Base-by-base conservation (phyloP, 495 filamentous ascomycete genomes). In the Xylaria scruposa region DNA sequence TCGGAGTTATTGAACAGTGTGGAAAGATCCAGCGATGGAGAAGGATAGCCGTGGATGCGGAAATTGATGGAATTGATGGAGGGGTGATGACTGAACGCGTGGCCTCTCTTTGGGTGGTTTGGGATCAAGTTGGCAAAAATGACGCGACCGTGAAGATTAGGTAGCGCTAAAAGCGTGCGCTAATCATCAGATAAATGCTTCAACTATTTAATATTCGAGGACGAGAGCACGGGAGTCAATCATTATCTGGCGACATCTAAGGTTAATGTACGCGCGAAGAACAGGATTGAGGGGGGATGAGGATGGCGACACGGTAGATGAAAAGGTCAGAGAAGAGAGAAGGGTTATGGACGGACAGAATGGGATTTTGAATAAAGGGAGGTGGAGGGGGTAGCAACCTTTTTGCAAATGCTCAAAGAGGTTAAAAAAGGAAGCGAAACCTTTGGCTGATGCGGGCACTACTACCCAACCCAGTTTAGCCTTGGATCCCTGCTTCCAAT, bases 1-100 rank as follows among this genome's bases (percentile, higher is more conserved):
- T 71, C 62, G 62, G 51, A 17, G 46, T 71, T 71, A 71, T 71
- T 71, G 61, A 71, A 56, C 24, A 71, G 64, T 19, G n/a, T 66
- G 62, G 47, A 46, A 65, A 38, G 70, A 29, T 46, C 62, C 70
- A 71, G 62, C 6, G 58, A 1, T n/a, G 58, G 19, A 29, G 59
- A 63, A 53, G 15, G 33, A 40, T 33, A 42, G 68, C 12, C 58
- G 58, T 6, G 0, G 49, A 54, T 36, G 68, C 9, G 42, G n/a
- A 36, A 15, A 40, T 56, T 40, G 59, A 63, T 56, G 59, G 31
- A 53, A 38, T 38, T 38, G 36, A 38, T 38, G 46, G 31, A 36
- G 56, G 40, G 33, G n/a, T 29, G 46, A 36, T 56, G 60, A 56
- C 51, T 65, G 69, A 47, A 47, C 26, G 59, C 46, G 58, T 44